Base-by-base conservation (phyloP, 129 eudicot species). In the Saussurea involucrata region DNA sequence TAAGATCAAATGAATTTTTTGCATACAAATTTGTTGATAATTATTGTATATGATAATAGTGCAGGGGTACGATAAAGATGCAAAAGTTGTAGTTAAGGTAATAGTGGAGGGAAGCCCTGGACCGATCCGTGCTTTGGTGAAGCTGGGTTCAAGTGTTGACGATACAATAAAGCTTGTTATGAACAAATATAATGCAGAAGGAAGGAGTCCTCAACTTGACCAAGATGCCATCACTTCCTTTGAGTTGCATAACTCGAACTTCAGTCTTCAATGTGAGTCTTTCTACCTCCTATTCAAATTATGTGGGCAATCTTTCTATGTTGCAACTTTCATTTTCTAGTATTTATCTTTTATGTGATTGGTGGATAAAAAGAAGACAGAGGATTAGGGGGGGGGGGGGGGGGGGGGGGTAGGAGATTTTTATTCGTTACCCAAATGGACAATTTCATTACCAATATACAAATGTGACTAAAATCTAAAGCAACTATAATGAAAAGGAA, bases 71-170 rank as follows among this genome's bases (percentile, higher is more conserved):
- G 77, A 83, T 27, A 86, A 71, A 76, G 92, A 93, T 66, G 78
- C 92, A 29, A 93, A 90, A 78, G 98, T 90, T 70, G 88, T 88
- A 78, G 88, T 93, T 32, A 93, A 87, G 82, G 98, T 90, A 69
- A 88, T 81, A 15, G 90, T 93, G 4, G 95, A 86, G 66, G 94
- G 96, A 74, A 93, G 98, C 29, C 88, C 96, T 21, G 98, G 98
- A 27, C 92, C 98, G 5, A 75, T 92, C 13, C 77, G 88, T 46
- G 76, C 93, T 7, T 83, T 94, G 90, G 86, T 94, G 37, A 94
- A 89, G 36, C 69, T 91, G 74, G 97, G 97, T 76, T 80, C 91
- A 2, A 91, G 88, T 78, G 90, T 94, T 36, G 96, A 88, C 20
- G 97, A 93, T 69, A 83, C 91, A 4, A 93, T 93, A 55, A 83